Evolutionary conservation across 805 yeast genomes (phyloP).

Genomic region (Wickerhamomyces chambardii): DNA sequence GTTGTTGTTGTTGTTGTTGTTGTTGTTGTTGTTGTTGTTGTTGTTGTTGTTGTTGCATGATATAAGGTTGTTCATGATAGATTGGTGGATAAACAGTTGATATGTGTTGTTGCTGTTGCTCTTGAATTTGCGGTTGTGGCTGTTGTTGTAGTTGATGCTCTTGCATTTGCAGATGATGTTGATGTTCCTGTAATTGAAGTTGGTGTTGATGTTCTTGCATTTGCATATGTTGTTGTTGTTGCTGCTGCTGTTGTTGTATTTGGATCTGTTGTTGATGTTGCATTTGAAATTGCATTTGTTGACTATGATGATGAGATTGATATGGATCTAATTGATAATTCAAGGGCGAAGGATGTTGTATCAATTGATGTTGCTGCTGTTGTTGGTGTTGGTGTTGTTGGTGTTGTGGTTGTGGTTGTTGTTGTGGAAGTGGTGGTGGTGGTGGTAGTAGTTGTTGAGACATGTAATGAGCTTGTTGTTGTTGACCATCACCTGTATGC

Average conservation of each 20-base stretch:
- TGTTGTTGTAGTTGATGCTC: background rate
- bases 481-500: too few species aligned
- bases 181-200: constrained; percentile 4
- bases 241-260: too few species aligned
- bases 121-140: background rate
- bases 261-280: too few species aligned
- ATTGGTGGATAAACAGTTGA: too few species aligned
- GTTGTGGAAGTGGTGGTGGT: background rate
- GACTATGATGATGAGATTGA: too few species aligned
- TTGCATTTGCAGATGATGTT: constrained; percentile 2
- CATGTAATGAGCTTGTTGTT: background rate
- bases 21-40: background rate
- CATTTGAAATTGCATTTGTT: too few species aligned
- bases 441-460: background rate
- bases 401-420: background rate
- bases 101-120: background rate
- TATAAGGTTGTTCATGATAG: too few species aligned
- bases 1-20: background rate
- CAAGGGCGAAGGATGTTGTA: too few species aligned
- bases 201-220: constrained; percentile 4
- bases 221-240: too few species aligned
- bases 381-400: background rate
- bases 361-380: background rate
- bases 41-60: background rate
- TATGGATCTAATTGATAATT: too few species aligned